Evolutionary conservation across 331 rosid genomes (phyloP).

Genomic region (Telfairia occidentalis): DNA sequence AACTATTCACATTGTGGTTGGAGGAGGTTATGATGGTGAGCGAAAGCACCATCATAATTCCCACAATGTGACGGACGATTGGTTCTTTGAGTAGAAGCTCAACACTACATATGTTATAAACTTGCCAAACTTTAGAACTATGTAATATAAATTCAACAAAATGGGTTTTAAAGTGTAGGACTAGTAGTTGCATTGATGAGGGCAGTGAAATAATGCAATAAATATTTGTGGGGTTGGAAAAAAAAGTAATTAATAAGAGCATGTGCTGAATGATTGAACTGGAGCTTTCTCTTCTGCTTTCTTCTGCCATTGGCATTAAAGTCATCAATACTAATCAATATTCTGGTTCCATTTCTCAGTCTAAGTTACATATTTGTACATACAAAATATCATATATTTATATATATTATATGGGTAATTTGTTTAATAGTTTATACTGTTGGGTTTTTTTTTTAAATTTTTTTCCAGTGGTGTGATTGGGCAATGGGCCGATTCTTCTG

Average conservation of each 20-base stretch:
- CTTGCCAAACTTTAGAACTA: background rate
- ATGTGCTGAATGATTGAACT: conserved; percentile 18
- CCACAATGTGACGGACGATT: too few relatives aligned
- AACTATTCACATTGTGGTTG: too few relatives aligned
- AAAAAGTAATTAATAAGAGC: conserved; percentile 2
- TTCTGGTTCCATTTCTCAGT: background rate
- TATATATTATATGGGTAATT: too few relatives aligned
- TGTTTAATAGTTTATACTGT: too few relatives aligned
- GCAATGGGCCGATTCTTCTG: conserved; percentile 38
- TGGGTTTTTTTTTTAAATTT: too few relatives aligned
- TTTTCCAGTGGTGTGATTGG: conserved; percentile 30
- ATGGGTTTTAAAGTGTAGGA: background rate
- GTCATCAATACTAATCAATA: background rate
- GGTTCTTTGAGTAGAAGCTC: too few relatives aligned
- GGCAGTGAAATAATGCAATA: background rate
- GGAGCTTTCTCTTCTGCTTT: conserved; percentile 11
- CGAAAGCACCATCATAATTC: too few relatives aligned
- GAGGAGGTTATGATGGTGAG: too few relatives aligned
- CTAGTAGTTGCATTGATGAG: background rate
- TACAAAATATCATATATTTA: too few relatives aligned
- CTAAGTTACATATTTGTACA: too few relatives aligned
- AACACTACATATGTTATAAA: too few relatives aligned
- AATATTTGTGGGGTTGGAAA: background rate
- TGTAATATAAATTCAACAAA: background rate
- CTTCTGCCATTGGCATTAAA: conserved; percentile 3